Evolutionary conservation across 164 flowering plant species (phyloP).

Genomic region (Vitis labrusca): DNA sequence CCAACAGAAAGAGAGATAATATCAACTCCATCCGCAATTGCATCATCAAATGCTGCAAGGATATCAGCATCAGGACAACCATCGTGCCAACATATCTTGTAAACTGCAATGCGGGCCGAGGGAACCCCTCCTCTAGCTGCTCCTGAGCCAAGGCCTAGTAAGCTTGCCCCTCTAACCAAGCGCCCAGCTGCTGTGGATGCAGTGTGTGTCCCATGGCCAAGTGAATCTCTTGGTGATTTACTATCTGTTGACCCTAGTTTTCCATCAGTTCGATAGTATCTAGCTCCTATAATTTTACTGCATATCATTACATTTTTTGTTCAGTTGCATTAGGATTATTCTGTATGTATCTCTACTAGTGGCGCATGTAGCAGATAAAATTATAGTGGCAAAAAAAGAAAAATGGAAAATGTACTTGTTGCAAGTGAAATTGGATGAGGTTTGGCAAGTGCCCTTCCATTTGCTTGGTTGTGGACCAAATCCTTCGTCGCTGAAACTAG

Average conservation of each 20-base stretch:
- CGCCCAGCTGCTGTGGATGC: conserved; percentile 67
- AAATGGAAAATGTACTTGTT: conserved; percentile 47
- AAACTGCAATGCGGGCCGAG: conserved; percentile 55
- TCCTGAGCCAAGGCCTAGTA: conserved; percentile 50
- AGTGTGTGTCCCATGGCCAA: conserved; percentile 78
- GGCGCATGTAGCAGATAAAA: no score
- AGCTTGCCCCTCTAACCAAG: conserved; percentile 36
- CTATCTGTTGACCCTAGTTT: conserved; percentile 6
- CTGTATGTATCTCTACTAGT: no score
- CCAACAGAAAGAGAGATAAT: conserved; percentile 63
- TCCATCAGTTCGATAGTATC: conserved; percentile 27
- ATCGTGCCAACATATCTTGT: conserved; percentile 60
- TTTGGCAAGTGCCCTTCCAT: conserved; percentile 66
- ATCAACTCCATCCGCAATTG: conserved; percentile 74
- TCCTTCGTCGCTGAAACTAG: conserved; percentile 44
- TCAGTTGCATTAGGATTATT: no score
- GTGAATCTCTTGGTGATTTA: conserved; percentile 46
- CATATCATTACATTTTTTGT: neutral
- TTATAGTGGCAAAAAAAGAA: no score
- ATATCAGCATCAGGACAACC: conserved; percentile 53
- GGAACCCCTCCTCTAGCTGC: conserved; percentile 71
- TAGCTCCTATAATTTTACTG: conserved; percentile 68
- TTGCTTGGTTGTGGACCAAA: conserved; percentile 47
- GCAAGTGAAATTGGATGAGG: conserved; percentile 51
- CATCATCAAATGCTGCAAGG: conserved; percentile 72